Percentiles rank a stretch among this genome's conserved stretches.
Conservation (phyloP, 2,329 filamentous ascomycete species). For the Talaromyces piceae region DNA sequence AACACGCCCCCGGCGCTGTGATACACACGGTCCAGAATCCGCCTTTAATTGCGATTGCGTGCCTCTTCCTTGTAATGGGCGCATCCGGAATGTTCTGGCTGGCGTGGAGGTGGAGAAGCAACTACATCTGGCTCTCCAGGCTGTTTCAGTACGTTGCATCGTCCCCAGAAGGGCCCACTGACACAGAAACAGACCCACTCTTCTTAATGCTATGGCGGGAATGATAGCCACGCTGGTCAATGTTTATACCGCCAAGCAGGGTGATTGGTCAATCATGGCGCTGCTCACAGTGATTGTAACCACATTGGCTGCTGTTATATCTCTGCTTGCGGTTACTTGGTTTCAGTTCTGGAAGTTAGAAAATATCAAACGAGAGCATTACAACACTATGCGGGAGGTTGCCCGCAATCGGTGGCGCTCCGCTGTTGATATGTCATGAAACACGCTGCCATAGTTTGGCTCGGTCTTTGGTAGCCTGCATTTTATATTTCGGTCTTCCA, state of each 20-base stretch:
- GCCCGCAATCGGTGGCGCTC: background rate
- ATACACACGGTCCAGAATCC: background rate
- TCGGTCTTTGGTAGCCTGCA: background rate
- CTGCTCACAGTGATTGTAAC: conserved; percentile 33
- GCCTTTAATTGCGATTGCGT: background rate
- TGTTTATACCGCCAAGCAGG: conserved; percentile 43
- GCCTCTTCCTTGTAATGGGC: background rate
- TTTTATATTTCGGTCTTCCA: background rate
- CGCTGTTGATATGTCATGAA: background rate
- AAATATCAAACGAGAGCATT: background rate
- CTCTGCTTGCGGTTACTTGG: conserved; percentile 16
- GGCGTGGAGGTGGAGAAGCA: background rate
- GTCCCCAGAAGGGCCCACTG: background rate
- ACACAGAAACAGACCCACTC: background rate
- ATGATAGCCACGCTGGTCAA: conserved; percentile 44
- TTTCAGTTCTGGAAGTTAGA: background rate
- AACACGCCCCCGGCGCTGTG: conserved; percentile 4
- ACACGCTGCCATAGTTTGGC: background rate
- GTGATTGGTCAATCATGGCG: conserved; percentile 40
- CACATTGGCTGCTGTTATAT: conserved; percentile 15
- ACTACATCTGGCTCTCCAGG: conserved; percentile 1
- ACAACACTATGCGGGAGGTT: background rate
- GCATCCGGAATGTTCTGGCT: background rate
- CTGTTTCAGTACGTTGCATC: background rate
- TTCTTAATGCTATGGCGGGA: conserved; percentile 39